Evolutionary conservation across 1,284 basidiomycete species (phyloP).

Genomic region (Leccinum subrobustum): DNA sequence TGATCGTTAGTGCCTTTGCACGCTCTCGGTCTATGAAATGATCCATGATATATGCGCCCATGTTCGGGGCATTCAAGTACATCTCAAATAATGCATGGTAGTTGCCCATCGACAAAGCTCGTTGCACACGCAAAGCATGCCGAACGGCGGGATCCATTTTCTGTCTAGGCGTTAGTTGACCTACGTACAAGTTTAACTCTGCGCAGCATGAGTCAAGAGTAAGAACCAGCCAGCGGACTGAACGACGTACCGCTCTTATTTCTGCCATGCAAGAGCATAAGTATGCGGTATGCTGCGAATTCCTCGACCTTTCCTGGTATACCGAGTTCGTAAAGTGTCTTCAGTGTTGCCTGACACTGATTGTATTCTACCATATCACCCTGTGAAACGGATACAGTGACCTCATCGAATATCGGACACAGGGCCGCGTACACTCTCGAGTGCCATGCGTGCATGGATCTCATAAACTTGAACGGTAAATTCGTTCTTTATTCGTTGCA

Average conservation of each 20-base stretch:
- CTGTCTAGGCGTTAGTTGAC: conserved; percentile 90
- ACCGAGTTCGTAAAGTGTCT: conserved; percentile 89
- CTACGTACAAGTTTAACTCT: conserved; percentile 96
- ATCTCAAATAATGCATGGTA: conserved; percentile 91
- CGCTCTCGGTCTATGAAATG: conserved; percentile 95
- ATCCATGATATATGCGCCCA: conserved; percentile 99
- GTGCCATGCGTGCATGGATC: conserved; percentile 95
- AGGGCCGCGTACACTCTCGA: conserved; percentile 74
- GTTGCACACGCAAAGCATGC: conserved; percentile 89
- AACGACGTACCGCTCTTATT: conserved; percentile 82
- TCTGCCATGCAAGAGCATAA: conserved; percentile 92
- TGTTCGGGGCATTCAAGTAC: conserved; percentile 87
- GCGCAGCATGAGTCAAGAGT: neutral
- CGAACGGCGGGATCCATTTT: conserved; percentile 78
- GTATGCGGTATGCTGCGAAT: conserved; percentile 96
- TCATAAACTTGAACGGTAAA: conserved; percentile 98
- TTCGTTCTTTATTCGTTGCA: conserved; percentile 99
- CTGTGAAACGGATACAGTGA: conserved; percentile 42
- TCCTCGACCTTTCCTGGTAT: conserved; percentile 90
- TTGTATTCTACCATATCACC: conserved; percentile 99
- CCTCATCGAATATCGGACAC: conserved; percentile 8
- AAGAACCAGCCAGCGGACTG: neutral
- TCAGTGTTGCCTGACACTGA: conserved; percentile 92
- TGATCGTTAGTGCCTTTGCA: conserved; percentile 82
- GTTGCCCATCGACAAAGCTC: conserved; percentile 88